Base-by-base conservation (phyloP, 2,329 filamentous ascomycete species). In the Akanthomyces uredinophilus region DNA sequence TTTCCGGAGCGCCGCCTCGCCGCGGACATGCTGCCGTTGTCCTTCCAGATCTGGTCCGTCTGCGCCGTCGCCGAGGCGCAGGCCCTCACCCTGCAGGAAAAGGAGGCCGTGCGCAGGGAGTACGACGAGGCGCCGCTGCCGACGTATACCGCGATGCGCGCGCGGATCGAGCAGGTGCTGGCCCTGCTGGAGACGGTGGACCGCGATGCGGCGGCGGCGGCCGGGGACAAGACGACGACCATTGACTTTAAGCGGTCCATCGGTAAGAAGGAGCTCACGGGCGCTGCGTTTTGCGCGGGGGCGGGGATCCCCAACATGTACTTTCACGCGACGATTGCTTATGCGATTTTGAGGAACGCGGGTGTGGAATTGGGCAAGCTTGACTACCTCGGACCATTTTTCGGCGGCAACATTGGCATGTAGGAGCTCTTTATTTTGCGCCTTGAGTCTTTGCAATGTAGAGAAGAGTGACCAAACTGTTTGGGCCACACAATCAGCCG, bases 351-450 rank as follows among this genome's bases (percentile, higher is more conserved):
- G 69, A 77, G 87, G 62, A 81, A 78, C 68, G 79, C 85, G 72
- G 87, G 87, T 1, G 83, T 88, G 20, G 75, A 77, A 0, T n/a
- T 90, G 24, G 85, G 85, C 41, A 89, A 89, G 78, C 35, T 64
- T 57, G 82, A 88, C 68, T 89, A 77, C 69, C 66, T 85, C 43
- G 43, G 16, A 4, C 22, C 68, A 8, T 79, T 70, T 52, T 41
- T 60, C 24, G 24, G 27, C 43, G 43, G 3, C 8, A n/a, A 57
- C 11, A 44, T 59, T 50, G 46, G 56, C 22, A 51, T 49, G 55
- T 58, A 49, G 14, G n/a, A 18, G 27, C 16, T 3, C 18, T 20
- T 20, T 20, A 16, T 20, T 35, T 35, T 20, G 5, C 20, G 16
- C 24, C 18, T 39, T 16, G 37, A 39, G 2, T 39, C 14, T 39